Percentiles rank a stretch among this genome's conserved stretches.
Evolutionary conservation across 192 early-diverging fungal species (phyloP).

Genomic region (Chytriomyces hyalinus): DNA sequence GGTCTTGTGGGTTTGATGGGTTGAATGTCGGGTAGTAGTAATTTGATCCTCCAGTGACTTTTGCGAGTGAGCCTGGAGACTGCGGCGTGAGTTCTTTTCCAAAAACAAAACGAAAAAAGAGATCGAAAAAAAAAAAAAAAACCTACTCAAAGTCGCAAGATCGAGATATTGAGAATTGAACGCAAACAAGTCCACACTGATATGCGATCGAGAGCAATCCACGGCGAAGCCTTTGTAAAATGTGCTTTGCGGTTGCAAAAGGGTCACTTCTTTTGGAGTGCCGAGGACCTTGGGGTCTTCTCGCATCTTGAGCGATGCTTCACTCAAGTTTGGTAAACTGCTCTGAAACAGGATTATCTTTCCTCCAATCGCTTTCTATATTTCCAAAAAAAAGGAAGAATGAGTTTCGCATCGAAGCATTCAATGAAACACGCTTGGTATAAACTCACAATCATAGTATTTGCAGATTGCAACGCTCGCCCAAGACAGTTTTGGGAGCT

Average conservation of each 20-base stretch:
- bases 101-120: conserved; percentile 3
- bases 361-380: conserved; percentile 78
- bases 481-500: conserved; percentile 81
- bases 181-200: conserved; percentile 86
- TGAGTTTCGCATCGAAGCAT: conserved; percentile 3
- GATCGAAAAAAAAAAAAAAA: conserved; percentile 12
- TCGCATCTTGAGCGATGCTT: conserved; percentile 79
- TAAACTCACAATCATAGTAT: conserved; percentile 74
- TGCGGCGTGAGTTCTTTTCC: not conserved
- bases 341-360: conserved; percentile 86
- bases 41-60: conserved; percentile 87
- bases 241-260: conserved; percentile 79
- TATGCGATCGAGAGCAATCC: conserved; percentile 87
- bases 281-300: conserved; percentile 88
- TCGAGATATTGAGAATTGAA: conserved; percentile 87
- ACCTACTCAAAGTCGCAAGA: conserved; percentile 82
- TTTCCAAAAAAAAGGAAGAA: conserved; percentile 18
- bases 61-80: conserved; percentile 66
- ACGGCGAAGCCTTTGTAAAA: conserved; percentile 95
- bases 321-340: conserved; percentile 80
- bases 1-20: conserved; percentile 81
- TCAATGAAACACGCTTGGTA: not conserved
- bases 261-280: conserved; percentile 85
- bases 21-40: conserved; percentile 91
- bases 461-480: conserved; percentile 80